Evolutionary conservation across 164 flowering plant species (phyloP).

Genomic region (Piper betle): DNA sequence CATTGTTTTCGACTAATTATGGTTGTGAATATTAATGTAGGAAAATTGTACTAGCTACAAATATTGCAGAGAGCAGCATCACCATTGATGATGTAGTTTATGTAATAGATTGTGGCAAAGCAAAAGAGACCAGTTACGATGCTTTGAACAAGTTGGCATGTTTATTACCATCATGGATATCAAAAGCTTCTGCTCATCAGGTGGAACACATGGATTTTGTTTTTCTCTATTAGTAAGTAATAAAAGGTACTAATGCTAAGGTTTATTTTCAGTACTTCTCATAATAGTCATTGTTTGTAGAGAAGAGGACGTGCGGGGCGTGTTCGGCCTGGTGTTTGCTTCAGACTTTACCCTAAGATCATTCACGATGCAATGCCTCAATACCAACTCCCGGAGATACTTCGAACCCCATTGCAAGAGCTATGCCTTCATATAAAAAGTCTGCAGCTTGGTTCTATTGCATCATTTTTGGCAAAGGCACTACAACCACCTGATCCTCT

Average conservation of each 20-base stretch:
- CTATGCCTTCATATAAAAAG: slow-evolving; percentile 83
- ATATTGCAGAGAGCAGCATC: slow-evolving; percentile 96
- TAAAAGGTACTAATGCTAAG: not conserved
- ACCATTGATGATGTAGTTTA: slow-evolving; percentile 96
- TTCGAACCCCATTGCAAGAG: slow-evolving; percentile 89
- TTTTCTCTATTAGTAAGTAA: too few relatives aligned
- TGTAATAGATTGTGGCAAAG: slow-evolving; percentile 95
- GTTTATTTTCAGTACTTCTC: not conserved
- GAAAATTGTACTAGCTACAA: slow-evolving; percentile 92
- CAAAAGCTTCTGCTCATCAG: slow-evolving; percentile 99
- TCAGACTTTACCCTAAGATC: slow-evolving; percentile 71
- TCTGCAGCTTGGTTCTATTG: slow-evolving; percentile 71
- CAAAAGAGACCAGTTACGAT: slow-evolving; percentile 98
- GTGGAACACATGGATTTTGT: too few relatives aligned
- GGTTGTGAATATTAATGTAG: slow-evolving; percentile 21
- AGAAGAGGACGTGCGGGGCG: slow-evolving; percentile 99
- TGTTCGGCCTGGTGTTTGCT: slow-evolving; percentile 91
- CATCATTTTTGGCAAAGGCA: slow-evolving; percentile 74
- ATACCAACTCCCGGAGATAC: slow-evolving; percentile 89
- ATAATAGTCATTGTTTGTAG: slow-evolving; percentile 19
- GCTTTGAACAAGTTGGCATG: slow-evolving; percentile 94
- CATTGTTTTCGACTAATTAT: not conserved
- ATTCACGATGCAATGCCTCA: slow-evolving; percentile 74
- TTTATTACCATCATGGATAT: slow-evolving; percentile 90
- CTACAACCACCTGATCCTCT: slow-evolving; percentile 94